Base-by-base conservation (phyloP, 169 alveolate genomes). In the Perkinsus olseni region DNA sequence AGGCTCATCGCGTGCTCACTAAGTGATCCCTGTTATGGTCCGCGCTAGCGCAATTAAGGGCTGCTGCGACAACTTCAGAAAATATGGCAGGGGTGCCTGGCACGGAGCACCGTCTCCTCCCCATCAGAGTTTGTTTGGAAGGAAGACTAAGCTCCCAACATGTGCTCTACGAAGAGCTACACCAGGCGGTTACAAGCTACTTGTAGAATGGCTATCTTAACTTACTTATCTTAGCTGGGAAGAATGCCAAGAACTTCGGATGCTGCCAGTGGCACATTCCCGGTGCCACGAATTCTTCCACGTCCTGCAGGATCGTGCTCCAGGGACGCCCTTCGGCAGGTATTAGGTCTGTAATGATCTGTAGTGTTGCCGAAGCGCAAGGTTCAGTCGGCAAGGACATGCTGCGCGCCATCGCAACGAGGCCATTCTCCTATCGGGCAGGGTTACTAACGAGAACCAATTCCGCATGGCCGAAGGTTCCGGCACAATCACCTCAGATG, bases 241-340 rank as follows among this genome's bases (percentile, higher is more conserved):
- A 93, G 40, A 34, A 93, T 21, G 91, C 94, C 36, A 93, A 21
- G 74, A 91, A 93, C 94, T 50, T 93, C 37, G 94, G 94, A 91
- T 93, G 94, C 38, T 38, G 91, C 94, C 94, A 93, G 40, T 93
- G 94, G 37, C 40, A 24, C 13, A 36, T 38, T 0, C 74, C 74
- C 11, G 51, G 94, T 6, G 17, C 62, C 62, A 45, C 62, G 17
- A 45, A 45, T 17, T 17, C 24, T 45, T 45, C 62, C 17, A 45
- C 17, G 62, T 45, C 62, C 62, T 45, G 62, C 62, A 45, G 62
- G 6, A 45, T 45, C 62, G 6, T 17, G 62, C 17, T 45, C 62
- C 62, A 45, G 24, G 6, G 62, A 17, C 62, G 62, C 17, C 62
- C 62, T 17, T 17, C 24, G 17, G 6, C 62, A 45, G 62, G 62